Percentiles rank a stretch among this genome's conserved stretches.
Conservation (phyloP, 352 stramenopile species). For the Phytopythium helicoides region DNA sequence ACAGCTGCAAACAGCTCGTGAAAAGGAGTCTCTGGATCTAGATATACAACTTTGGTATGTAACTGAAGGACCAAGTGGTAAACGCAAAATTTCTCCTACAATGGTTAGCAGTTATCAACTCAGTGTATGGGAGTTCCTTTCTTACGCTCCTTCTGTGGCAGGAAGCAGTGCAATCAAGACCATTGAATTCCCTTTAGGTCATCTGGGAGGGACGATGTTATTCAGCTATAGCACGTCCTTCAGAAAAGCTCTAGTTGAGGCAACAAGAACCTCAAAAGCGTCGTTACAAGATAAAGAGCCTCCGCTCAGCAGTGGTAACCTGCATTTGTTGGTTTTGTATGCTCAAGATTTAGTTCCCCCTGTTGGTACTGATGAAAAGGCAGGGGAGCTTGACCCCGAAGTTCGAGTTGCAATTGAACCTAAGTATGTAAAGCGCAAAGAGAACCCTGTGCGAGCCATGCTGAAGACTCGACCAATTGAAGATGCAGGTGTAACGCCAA, state of each 20-base stretch:
- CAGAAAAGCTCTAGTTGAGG: slow-evolving; percentile 1
- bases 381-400: slow-evolving; percentile 44
- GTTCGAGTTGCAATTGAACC: slow-evolving; percentile 45
- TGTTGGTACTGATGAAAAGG: slow-evolving; percentile 16
- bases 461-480: slow-evolving; percentile 51
- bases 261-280: neutral
- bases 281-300: neutral
- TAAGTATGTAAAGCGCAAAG: slow-evolving; percentile 48
- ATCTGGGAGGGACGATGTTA: slow-evolving; percentile 16
- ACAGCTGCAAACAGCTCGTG: slow-evolving; percentile 14
- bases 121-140: slow-evolving; percentile 17
- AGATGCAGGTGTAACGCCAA: slow-evolving; percentile 30
- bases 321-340: slow-evolving; percentile 40
- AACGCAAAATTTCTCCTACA: slow-evolving; percentile 11
- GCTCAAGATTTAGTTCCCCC: slow-evolving; percentile 36
- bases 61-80: neutral
- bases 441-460: slow-evolving; percentile 43
- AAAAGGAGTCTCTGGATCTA: slow-evolving; percentile 32
- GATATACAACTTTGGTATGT: slow-evolving; percentile 20
- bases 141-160: neutral
- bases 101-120: slow-evolving; percentile 30
- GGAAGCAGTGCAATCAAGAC: neutral
- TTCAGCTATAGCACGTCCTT: slow-evolving; percentile 23
- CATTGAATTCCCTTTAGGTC: slow-evolving; percentile 17
- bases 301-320: slow-evolving; percentile 26